A percentile compares a stretch with the other conserved stretches of the same genome.
Evolutionary conservation across 768 basidiomycete species (phyloP).

Genomic region (Tylopilus sp.): DNA sequence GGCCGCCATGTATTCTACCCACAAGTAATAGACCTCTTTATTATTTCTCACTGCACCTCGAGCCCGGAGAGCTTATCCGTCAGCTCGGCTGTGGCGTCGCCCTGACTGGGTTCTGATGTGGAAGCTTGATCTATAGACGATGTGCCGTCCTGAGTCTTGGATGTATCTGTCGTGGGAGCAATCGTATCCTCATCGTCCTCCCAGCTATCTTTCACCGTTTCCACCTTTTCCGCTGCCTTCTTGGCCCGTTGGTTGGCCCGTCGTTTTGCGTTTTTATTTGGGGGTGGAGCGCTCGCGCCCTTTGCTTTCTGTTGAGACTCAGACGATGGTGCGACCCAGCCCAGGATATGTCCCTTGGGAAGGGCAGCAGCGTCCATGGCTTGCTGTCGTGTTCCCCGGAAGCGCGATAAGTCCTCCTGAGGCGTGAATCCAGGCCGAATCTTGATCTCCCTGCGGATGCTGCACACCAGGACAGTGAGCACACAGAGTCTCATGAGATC

Average conservation of each 20-base stretch:
- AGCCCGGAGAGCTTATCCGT: constrained; percentile 55
- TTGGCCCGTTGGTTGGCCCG: constrained; percentile 78
- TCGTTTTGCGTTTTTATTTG: constrained; percentile 81
- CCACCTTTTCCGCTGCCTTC: constrained; percentile 50
- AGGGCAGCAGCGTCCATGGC: constrained; percentile 62
- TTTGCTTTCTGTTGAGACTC: constrained; percentile 31
- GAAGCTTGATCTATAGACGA: neutral
- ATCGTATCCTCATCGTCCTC: constrained; percentile 64
- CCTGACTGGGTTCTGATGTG: neutral
- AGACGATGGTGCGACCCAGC: constrained; percentile 67
- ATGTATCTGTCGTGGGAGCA: constrained; percentile 12
- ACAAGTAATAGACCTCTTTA: neutral
- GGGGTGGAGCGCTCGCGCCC: constrained; percentile 33
- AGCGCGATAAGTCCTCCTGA: constrained; percentile 88
- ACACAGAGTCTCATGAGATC: neutral
- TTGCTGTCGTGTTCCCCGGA: constrained; percentile 73
- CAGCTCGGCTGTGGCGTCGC: constrained; percentile 37
- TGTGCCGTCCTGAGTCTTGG: constrained; percentile 12
- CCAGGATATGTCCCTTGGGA: constrained; percentile 79
- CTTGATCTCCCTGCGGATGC: constrained; percentile 83
- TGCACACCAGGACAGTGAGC: constrained; percentile 32
- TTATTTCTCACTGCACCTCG: constrained; percentile 40
- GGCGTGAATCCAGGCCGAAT: constrained; percentile 93
- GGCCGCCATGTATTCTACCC: neutral
- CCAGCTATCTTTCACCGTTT: constrained; percentile 69